These are phyloP conservation scores for Acanthamoeba castellanii DNA, from an alignment of 208 protist genomes.

Conservation along the genomic window DNA sequence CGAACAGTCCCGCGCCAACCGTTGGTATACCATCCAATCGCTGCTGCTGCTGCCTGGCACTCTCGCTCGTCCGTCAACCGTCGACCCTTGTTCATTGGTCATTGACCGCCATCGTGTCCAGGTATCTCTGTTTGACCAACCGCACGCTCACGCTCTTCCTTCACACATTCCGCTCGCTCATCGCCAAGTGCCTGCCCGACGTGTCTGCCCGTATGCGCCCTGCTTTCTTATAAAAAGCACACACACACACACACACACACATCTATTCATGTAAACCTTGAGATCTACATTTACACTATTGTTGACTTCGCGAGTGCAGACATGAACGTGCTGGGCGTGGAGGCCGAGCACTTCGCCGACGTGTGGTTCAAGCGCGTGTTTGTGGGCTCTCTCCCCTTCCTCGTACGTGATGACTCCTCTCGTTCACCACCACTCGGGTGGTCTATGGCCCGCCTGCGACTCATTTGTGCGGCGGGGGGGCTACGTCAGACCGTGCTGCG, in stretches of 20 bases:
- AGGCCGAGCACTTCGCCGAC: constrained; percentile 27
- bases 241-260: too few relatives aligned
- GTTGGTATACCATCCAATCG: neutral
- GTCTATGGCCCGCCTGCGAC: neutral
- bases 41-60: neutral
- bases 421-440: neutral
- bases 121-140: neutral
- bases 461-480: neutral
- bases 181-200: constrained; percentile 18
- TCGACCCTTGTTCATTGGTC: neutral
- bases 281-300: neutral
- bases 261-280: too few relatives aligned
- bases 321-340: constrained; percentile 21
- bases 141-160: constrained; percentile 14
- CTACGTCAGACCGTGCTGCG: neutral
- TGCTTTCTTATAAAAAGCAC: too few relatives aligned
- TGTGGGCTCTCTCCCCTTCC: constrained; percentile 1
- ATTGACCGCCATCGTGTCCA: neutral
- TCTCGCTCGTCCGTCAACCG: neutral
- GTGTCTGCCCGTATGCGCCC: neutral
- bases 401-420: neutral
- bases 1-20: constrained; percentile 13
- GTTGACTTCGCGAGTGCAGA: neutral
- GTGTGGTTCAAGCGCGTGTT: constrained; percentile 46
- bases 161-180: constrained; percentile 18